Evolutionary conservation across 2,329 filamentous ascomycete species (phyloP).

Genomic region (Penicillium sp.): DNA sequence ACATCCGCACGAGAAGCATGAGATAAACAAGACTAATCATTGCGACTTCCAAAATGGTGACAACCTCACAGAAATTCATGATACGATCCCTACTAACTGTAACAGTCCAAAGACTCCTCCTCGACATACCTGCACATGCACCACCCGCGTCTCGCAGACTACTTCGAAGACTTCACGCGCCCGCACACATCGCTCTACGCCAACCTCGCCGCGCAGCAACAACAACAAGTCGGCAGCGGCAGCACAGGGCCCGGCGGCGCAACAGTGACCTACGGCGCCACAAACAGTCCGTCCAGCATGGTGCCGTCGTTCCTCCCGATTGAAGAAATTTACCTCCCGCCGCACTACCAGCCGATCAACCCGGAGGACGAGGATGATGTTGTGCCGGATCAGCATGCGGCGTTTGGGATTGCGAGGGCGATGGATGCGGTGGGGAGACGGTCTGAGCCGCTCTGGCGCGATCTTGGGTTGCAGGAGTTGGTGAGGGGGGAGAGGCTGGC

Average conservation of each 20-base stretch:
- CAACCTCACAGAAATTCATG: background rate
- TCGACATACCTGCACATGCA: conserved; percentile 47
- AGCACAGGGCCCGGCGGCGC: background rate
- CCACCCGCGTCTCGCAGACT: conserved; percentile 45
- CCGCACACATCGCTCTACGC: conserved; percentile 35
- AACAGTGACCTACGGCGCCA: conserved; percentile 25
- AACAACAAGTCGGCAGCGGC: conserved; percentile 10
- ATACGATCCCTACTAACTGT: background rate
- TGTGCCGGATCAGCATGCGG: conserved; percentile 64
- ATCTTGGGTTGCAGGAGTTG: conserved; percentile 54
- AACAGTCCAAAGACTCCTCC: conserved; percentile 51
- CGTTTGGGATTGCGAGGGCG: conserved; percentile 62
- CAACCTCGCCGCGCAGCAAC: conserved; percentile 16
- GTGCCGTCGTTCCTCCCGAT: conserved; percentile 45
- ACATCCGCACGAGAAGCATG: too few relatives aligned
- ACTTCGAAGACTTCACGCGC: conserved; percentile 49
- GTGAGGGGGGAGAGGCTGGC: conserved; percentile 30
- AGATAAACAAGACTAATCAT: too few relatives aligned
- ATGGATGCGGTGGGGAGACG: conserved; percentile 44
- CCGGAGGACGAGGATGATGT: conserved; percentile 66
- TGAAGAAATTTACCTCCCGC: conserved; percentile 59
- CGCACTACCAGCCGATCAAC: conserved; percentile 60
- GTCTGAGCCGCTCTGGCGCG: conserved; percentile 55
- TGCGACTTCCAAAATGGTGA: background rate
- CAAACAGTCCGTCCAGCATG: conserved; percentile 25